Evolutionary conservation across 768 basidiomycete species (phyloP), one percentile per base, ranked within the genome.

Genomic region (Gymnopilus dilepis): DNA sequence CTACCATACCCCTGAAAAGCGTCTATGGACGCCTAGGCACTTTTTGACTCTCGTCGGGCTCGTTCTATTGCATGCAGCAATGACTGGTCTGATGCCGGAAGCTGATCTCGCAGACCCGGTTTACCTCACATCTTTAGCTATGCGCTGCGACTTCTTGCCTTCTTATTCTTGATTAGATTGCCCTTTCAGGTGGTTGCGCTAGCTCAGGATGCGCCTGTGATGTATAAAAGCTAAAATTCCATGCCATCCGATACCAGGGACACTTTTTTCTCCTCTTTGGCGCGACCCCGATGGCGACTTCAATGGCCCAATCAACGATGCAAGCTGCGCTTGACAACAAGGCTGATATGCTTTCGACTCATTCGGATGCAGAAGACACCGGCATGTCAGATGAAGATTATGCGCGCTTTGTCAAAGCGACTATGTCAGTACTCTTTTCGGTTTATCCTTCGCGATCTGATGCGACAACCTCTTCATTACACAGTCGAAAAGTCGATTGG

Each of bases 401-500:
- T 31, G 12, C 28, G 6, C 59, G 42, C n/a, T 38, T 61, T 24
- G 30, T 38, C 15, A 53, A 58, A 38, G 50, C 43, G 28, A 47
- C 51, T 28, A 64, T 65, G 54, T 40, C 37, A 41, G 21, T 9
- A 15, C 34, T 56, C 34, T 34, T 50, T 28, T 13, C 19, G 19
- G 22, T 40, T 12, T 51, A 37, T 34, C 50, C n/a, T 17, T 34
- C 12, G 11, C 22, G 17, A 11, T 45, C 38, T 34, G 22, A 45
- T 55, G 26, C 60, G 13, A 30, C 42, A 22, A 47, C 40, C 24
- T 37, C 38, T 40, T 4, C 19, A 52, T 28, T 37, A 41, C 28
- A 19, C 50, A 81, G 80, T 43, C 79, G 77, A 28, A 70, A 71
- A 30, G 72, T 80, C 4, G 80, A 82, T 63, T 72, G 70, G 67